These are phyloP conservation scores for Petunia axillaris DNA, from an alignment of 257 asterid genomes.

Conservation along the genomic window DNA sequence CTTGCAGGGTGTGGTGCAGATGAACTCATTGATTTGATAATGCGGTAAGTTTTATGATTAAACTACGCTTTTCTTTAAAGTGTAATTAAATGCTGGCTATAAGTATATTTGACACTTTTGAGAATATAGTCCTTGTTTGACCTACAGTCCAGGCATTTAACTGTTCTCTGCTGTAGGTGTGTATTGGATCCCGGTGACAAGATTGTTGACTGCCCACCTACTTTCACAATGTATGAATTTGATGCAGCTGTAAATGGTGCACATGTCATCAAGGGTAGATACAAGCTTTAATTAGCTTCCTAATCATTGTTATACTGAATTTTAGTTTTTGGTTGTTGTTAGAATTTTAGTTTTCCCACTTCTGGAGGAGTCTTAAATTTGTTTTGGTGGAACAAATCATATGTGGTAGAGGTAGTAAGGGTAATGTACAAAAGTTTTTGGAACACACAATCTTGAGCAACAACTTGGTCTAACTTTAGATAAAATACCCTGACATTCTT, in stretches of 20 bases:
- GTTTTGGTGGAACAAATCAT: conserved; percentile 9
- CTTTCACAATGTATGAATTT: conserved; percentile 97
- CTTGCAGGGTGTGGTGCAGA: conserved; percentile 98
- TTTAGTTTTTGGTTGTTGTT: background rate
- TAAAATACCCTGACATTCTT: background rate
- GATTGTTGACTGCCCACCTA: conserved; percentile 97
- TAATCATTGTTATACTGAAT: background rate
- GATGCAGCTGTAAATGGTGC: conserved; percentile 99
- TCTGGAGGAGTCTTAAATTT: conserved; percentile 17
- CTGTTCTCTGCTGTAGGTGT: conserved; percentile 56
- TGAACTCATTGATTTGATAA: conserved; percentile 92
- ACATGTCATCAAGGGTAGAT: conserved; percentile 75
- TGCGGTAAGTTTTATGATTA: conserved; percentile 62
- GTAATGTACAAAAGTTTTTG: background rate
- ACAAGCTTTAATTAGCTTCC: conserved; percentile 15
- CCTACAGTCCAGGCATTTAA: conserved; percentile 3
- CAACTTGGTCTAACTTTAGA: background rate
- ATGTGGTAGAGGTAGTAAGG: background rate
- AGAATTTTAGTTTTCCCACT: background rate
- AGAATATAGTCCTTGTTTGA: conserved; percentile 4
- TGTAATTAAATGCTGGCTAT: background rate
- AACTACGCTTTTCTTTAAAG: background rate
- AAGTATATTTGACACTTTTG: conserved; percentile 23
- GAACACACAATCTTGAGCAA: background rate
- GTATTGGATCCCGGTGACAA: conserved; percentile 93